These are phyloP conservation scores for Colletotrichum brevisporum DNA, from an alignment of 2,329 filamentous ascomycete species.

Conservation along the genomic window DNA sequence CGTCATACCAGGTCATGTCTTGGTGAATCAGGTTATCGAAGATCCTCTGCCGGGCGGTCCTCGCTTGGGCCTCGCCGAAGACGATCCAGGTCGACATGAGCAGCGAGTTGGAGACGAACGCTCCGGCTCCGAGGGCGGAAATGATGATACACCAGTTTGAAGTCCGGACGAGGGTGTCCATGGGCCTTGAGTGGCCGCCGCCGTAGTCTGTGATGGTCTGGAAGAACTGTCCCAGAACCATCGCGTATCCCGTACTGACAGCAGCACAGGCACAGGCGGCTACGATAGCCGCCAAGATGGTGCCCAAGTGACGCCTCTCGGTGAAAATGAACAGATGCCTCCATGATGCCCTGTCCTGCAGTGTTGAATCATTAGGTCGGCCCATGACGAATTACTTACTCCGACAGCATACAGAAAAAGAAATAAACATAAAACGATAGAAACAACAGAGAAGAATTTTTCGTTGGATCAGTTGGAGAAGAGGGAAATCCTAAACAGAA, in stretches of 20 bases:
- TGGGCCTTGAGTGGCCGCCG: constrained; percentile 61
- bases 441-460: no score
- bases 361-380: not conserved
- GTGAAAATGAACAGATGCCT: constrained; percentile 80
- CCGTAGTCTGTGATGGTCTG: constrained; percentile 78
- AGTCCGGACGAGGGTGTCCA: constrained; percentile 68
- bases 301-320: constrained; percentile 68
- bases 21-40: constrained; percentile 65
- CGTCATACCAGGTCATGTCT: constrained; percentile 87
- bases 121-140: constrained; percentile 71
- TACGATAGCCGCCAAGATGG: constrained; percentile 68
- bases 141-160: constrained; percentile 72
- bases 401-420: not conserved
- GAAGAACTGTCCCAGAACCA: constrained; percentile 83
- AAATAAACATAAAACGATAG: not conserved
- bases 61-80: constrained; percentile 87
- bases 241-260: constrained; percentile 74
- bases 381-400: not conserved
- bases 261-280: constrained; percentile 73
- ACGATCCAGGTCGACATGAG: constrained; percentile 80
- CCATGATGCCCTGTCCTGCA: constrained; percentile 47
- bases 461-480: no score
- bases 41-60: constrained; percentile 72
- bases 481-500: no score
- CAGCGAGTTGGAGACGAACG: constrained; percentile 76